Conservation (phyloP, 2,329 filamentous ascomycete genomes). For the Colletotrichum sojae region DNA sequence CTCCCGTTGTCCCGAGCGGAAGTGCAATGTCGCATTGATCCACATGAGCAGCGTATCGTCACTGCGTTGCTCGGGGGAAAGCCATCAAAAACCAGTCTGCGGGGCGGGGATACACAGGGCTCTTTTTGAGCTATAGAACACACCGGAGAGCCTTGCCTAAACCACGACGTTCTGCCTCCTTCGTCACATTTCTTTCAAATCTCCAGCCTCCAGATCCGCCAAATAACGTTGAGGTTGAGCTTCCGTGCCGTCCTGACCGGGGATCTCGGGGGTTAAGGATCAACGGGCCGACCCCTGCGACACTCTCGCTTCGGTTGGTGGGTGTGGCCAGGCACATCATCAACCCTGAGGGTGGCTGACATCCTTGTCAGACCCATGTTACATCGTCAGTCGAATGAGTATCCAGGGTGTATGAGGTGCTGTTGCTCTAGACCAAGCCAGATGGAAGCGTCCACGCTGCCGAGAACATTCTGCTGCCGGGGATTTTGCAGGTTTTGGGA, state of each 20-base stretch:
- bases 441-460: neutral
- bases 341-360: neutral
- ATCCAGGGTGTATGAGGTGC: neutral
- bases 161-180: neutral
- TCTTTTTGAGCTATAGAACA: too few species aligned
- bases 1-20: too few species aligned
- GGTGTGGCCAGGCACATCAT: too few species aligned
- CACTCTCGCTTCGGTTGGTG: neutral
- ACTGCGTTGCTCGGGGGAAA: too few species aligned
- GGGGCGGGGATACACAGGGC: too few species aligned
- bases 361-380: neutral
- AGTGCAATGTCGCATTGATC: too few species aligned
- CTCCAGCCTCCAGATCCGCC: constrained; percentile 16
- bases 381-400: neutral
- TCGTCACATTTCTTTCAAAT: neutral
- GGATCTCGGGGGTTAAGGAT: constrained; percentile 12
- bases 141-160: neutral
- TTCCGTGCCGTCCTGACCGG: neutral
- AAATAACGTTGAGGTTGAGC: constrained; percentile 34
- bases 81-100: too few species aligned
- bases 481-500: neutral
- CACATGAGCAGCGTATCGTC: too few species aligned
- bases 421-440: neutral
- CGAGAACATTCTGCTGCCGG: neutral
- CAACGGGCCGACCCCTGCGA: constrained; percentile 33